These are phyloP conservation scores for Xerocomus nothofagi DNA, from an alignment of 1,284 basidiomycete species.

Conservation along the genomic window DNA sequence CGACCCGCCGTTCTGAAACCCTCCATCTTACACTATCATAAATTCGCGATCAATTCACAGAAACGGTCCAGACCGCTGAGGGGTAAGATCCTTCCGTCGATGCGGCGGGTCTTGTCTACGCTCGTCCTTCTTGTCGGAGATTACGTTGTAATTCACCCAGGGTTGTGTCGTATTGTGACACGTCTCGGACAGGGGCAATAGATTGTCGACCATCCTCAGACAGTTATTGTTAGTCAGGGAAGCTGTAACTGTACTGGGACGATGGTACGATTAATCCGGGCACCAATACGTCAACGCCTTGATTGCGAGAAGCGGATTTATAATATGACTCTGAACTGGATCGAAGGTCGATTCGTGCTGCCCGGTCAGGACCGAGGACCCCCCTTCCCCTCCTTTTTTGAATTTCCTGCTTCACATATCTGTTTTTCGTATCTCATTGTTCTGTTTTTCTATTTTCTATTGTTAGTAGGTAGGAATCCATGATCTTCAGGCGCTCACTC, in stretches of 20 bases:
- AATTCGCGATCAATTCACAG: no score
- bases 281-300: background rate
- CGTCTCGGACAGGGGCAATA: background rate
- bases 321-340: background rate
- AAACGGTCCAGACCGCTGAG: background rate
- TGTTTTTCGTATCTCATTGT: background rate
- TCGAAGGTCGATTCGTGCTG: background rate
- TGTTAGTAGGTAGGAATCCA: background rate
- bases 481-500: background rate
- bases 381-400: conserved; percentile 11
- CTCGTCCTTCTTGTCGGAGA: background rate
- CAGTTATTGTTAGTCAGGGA: background rate
- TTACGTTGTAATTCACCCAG: background rate
- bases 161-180: conserved; percentile 4
- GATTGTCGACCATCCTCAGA: background rate
- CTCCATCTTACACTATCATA: no score
- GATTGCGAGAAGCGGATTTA: background rate
- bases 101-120: conserved; percentile 5
- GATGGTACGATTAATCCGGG: background rate
- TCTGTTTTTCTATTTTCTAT: background rate
- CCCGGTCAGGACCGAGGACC: conserved; percentile 8
- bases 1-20: background rate
- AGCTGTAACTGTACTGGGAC: background rate
- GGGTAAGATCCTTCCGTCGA: conserved; percentile 27
- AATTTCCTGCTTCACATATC: background rate